Evolutionary conservation across 2,329 filamentous ascomycete genomes (phyloP), one percentile per base, ranked within the genome.

Genomic region (Pochonia chlamydosporia): DNA sequence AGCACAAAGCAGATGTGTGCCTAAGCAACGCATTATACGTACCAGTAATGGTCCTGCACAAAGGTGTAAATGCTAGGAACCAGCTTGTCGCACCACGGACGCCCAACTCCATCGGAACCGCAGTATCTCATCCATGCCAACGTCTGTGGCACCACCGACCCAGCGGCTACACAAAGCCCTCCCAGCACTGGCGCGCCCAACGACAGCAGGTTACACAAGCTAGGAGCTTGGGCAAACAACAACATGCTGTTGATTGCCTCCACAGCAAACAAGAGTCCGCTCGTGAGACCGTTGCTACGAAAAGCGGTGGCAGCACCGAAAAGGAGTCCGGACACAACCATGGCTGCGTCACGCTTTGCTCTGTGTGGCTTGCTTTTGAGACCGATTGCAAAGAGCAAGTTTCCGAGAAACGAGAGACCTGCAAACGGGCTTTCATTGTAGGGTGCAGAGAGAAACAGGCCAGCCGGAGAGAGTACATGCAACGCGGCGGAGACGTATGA

Each of bases 1-100:
- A 39, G 35, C 35, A 23, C 20, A 23, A 10, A 13, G 20, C 7
- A 13, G 20, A 4, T 8, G 9, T 14, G n/a, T 35, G n/a, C 31
- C 16, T 18, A 14, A 35, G 14, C 4, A 3, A 23, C 18, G 30
- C 2, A 23, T 21, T 13, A 1, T 5, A 66, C 81, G 64, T 75
- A 95, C 91, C 93, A 99, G 66, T 99, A 97, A 58, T 87, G 74
- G 40, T 76, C 75, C 63, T 99, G 93, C 2, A 97, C 92, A 73
- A 87, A 97, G 0, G 82, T 77, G 67, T 95, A 97, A 50, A 99
- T 91, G 63, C 89, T 95, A 4, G 93, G 93, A 11, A 91, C 53
- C n/a, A 68, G 63, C 16, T 71, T 74, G 18, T 66, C 62, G 63
- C 93, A 99, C 93, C 93, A 99, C 4, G 82, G 78, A 48, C 87